Base-by-base conservation (phyloP, 2,329 filamentous ascomycete species). In the Capronia coronata region DNA sequence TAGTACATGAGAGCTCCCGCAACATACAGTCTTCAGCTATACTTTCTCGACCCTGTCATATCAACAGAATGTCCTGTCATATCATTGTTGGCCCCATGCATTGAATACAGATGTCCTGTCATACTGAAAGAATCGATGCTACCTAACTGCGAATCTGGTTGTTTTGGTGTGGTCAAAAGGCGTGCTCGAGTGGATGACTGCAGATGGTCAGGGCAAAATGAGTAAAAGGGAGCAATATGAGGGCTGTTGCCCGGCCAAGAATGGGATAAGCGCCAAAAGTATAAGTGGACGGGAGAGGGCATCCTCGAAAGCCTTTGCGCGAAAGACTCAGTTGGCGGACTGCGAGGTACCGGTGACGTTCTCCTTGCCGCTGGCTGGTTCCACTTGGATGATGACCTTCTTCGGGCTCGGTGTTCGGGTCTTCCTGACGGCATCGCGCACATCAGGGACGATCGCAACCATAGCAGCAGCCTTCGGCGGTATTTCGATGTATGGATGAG, bases 401-500 rank as follows among this genome's bases (percentile, higher is more conserved):
- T 64, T 65, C n/a, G 69, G 67, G 51, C 64, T 72, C 21, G 67
- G 66, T 45, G 65, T 65, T 38, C 64, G 64, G 10, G 68, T 64
- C 42, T 62, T 65, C 42, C 62, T 58, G 25, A 14, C 43, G 21
- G 49, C 18, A 21, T 66, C 62, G 18, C 54, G 53, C 43, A 52
- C 56, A 14, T 65, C 59, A 11, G 65, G 61, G 16, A 54, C 30
- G 27, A 60, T 58, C 0, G 68, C 64, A 22, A 67, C 46, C 11
- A 42, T 55, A 22, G 59, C 59, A 2, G 65, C 64, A 55, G 66
- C 68, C 22, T 67, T 65, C n/a, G 66, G 66, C 9, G 62, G 62
- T 41, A 61, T 59, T 11, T 67, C 64, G 43, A 64, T 54, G 41
- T 66, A 60, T 16, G 42, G 40, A 49, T 50, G 43, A 32, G 51